Evolutionary conservation across 2,329 filamentous ascomycete species (phyloP).

Genomic region (Aspergillus intermedius): DNA sequence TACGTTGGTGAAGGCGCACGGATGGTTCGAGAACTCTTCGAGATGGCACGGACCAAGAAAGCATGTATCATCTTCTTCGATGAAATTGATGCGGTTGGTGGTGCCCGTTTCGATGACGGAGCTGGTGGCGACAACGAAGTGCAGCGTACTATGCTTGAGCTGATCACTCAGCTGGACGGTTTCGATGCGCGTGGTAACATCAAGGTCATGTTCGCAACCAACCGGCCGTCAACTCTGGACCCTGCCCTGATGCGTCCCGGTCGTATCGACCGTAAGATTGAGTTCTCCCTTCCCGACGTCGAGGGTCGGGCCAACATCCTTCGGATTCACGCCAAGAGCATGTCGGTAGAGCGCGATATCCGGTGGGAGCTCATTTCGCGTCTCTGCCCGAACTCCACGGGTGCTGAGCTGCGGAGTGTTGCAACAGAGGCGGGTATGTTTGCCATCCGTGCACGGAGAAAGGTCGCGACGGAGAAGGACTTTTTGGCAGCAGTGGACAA

Average conservation of each 20-base stretch:
- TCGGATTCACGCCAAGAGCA: constrained; percentile 97
- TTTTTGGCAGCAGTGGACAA: constrained; percentile 97
- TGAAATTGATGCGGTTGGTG: constrained; percentile 93
- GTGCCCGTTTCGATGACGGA: constrained; percentile 92
- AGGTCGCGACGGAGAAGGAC: constrained; percentile 98
- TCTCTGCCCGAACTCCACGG: constrained; percentile 93
- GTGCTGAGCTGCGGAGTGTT: constrained; percentile 90
- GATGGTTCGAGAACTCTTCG: constrained; percentile 97
- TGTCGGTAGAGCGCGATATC: constrained; percentile 98
- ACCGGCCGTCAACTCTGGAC: constrained; percentile 89
- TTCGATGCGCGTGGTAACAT: constrained; percentile 97
- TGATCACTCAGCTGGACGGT: constrained; percentile 93
- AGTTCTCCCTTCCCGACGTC: constrained; percentile 94
- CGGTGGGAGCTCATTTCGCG: constrained; percentile 98
- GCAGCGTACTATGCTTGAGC: constrained; percentile 93
- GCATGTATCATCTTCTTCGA: constrained; percentile 99
- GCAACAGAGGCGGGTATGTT: constrained; percentile 99
- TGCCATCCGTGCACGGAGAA: constrained; percentile 85
- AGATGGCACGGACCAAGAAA: constrained; percentile 99
- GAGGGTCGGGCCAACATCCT: constrained; percentile 97
- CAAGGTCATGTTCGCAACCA: constrained; percentile 99
- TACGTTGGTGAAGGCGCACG: constrained; percentile 97
- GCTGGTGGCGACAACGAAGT: constrained; percentile 97
- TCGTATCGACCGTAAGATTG: constrained; percentile 97
- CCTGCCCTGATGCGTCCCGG: constrained; percentile 96